Conservation (phyloP, 441 rosid species). For the Gossypium gossypioides region DNA sequence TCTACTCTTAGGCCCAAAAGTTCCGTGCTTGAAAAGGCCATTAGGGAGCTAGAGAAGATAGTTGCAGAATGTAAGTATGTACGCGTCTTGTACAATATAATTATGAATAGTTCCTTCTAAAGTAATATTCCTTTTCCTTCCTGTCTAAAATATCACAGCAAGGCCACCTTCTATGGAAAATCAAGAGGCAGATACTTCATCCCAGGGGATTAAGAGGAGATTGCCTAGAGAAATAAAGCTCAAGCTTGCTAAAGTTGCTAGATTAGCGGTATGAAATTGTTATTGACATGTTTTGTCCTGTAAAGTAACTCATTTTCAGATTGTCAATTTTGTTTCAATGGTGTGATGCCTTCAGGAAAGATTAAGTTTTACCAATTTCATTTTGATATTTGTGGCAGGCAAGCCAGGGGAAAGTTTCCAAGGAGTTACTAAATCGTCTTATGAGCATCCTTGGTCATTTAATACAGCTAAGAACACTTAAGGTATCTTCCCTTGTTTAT, state of each 20-base stretch:
- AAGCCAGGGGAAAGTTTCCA: constrained; percentile 75
- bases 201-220: constrained; percentile 82
- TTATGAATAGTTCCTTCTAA: background rate
- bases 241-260: constrained; percentile 90
- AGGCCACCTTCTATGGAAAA: constrained; percentile 72
- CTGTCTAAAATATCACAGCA: constrained; percentile 42
- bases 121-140: background rate
- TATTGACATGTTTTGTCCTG: background rate
- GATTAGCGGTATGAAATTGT: constrained; percentile 61
- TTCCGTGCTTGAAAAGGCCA: constrained; percentile 72
- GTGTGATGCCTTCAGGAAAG: constrained; percentile 13
- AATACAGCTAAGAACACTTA: constrained; percentile 86
- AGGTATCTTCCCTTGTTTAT: constrained; percentile 37
- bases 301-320: background rate
- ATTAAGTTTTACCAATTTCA: background rate
- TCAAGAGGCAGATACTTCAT: constrained; percentile 67
- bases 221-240: constrained; percentile 80
- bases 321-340: background rate
- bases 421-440: constrained; percentile 75
- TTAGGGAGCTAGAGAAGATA: constrained; percentile 80
- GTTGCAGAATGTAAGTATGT: constrained; percentile 69
- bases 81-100: background rate
- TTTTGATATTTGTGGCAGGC: constrained; percentile 51
- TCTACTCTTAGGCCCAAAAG: constrained; percentile 50
- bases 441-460: constrained; percentile 89